phyloP scores from a whole-genome alignment of 306 rosid species.

The Gastrolobium bilobum region DNA sequence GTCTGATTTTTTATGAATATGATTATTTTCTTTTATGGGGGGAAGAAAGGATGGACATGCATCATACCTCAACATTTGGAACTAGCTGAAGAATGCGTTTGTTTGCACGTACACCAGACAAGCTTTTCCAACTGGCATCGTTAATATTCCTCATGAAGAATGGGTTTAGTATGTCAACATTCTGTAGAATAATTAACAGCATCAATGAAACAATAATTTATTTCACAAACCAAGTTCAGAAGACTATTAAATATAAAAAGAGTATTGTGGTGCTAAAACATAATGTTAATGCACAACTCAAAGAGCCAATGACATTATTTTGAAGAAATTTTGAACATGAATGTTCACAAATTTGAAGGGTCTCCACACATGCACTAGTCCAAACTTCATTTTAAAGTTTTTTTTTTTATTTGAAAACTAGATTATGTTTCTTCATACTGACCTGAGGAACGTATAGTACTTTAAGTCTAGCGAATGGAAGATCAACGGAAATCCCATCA shows the following conservation, averaged over 20 bases:
- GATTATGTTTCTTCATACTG: slow-evolving; percentile 27
- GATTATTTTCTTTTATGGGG: not conserved
- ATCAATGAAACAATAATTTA: slow-evolving; percentile 28
- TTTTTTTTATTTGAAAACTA: slow-evolving; percentile 9
- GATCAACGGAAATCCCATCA: slow-evolving; percentile 62
- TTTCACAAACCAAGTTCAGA: slow-evolving; percentile 7
- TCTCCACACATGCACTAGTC: not conserved
- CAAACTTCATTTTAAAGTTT: not conserved
- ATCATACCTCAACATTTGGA: slow-evolving; percentile 59
- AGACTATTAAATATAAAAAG: slow-evolving; percentile 10
- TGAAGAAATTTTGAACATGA: slow-evolving; percentile 7
- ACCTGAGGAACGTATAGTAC: slow-evolving; percentile 62
- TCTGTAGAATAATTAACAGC: slow-evolving; percentile 39
- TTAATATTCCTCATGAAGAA: slow-evolving; percentile 56
- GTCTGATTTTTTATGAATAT: not conserved
- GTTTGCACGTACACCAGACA: slow-evolving; percentile 66
- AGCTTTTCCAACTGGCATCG: slow-evolving; percentile 64
- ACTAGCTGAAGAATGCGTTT: slow-evolving; percentile 57
- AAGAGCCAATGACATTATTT: slow-evolving; percentile 36
- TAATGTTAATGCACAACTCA: slow-evolving; percentile 1
- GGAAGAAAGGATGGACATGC: slow-evolving; percentile 24
- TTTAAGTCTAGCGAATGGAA: slow-evolving; percentile 56
- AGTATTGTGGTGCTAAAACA: not conserved
- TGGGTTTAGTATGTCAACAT: slow-evolving; percentile 59
- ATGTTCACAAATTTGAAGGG: slow-evolving; percentile 22